A percentile compares a stretch with the other conserved stretches of the same genome.
Conservation (phyloP, 257 asterid species). For the Rauvolfia tetraphylla region DNA sequence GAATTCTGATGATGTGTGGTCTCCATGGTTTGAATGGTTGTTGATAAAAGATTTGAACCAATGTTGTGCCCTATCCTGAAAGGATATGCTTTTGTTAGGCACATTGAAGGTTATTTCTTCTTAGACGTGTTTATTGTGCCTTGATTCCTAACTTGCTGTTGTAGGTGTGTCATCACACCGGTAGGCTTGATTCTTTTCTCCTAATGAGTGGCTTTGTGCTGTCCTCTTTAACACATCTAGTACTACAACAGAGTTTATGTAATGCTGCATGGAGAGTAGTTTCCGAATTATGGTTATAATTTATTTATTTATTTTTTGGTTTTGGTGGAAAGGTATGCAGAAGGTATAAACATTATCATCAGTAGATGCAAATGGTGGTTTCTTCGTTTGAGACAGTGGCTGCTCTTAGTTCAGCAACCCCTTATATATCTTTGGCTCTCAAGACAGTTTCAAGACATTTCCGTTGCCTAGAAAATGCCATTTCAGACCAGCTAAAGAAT, state of each 20-base stretch:
- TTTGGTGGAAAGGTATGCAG: slow-evolving; percentile 45
- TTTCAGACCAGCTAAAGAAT: slow-evolving; percentile 45
- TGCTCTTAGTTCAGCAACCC: slow-evolving; percentile 67
- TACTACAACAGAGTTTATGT: neutral
- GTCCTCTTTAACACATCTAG: neutral
- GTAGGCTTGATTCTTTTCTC: too few relatives aligned
- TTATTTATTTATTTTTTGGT: neutral
- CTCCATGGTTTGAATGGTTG: neutral
- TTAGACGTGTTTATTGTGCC: too few relatives aligned
- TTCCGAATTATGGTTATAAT: neutral
- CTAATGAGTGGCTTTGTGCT: neutral
- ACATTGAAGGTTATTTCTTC: neutral
- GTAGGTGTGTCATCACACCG: too few relatives aligned
- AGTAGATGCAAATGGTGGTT: slow-evolving; percentile 78
- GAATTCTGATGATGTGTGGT: neutral
- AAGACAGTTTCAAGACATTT: slow-evolving; percentile 53
- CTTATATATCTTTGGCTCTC: slow-evolving; percentile 56
- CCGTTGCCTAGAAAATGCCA: slow-evolving; percentile 46
- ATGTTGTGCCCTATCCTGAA: neutral
- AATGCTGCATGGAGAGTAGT: neutral
- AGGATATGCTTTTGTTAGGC: neutral
- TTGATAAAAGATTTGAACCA: neutral
- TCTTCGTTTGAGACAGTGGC: slow-evolving; percentile 75
- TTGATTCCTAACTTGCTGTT: too few relatives aligned
- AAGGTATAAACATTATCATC: slow-evolving; percentile 65